A percentile compares a stretch with the other conserved stretches of the same genome.
phyloP scores from a whole-genome alignment of 164 flowering plant species.

The Umbellularia californica region DNA sequence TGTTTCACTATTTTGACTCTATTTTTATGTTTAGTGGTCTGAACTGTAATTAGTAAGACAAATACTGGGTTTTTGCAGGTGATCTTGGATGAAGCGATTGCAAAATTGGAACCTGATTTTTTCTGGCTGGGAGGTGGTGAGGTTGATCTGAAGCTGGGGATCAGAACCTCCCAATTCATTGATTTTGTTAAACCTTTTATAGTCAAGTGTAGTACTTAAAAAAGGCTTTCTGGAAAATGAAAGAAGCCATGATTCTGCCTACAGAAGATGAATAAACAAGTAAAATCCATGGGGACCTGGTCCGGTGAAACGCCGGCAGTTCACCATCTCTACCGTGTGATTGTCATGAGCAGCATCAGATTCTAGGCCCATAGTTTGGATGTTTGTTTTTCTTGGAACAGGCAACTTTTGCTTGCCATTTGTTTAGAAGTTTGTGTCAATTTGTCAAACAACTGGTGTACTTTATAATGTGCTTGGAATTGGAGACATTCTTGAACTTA shows the following conservation, averaged over 20 bases:
- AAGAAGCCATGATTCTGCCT: background rate
- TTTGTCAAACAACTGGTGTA: conserved; percentile 2
- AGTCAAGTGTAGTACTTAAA: conserved; percentile 50
- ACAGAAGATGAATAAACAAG: background rate
- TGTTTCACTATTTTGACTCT: no score
- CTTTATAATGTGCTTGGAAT: conserved; percentile 12
- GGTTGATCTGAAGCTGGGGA: conserved; percentile 78
- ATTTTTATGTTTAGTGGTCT: background rate
- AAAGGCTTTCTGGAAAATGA: background rate
- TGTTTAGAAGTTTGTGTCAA: background rate
- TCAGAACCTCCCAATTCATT: conserved; percentile 77
- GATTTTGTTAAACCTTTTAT: conserved; percentile 68
- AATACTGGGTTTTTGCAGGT: conserved; percentile 50
- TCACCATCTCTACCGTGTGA: background rate
- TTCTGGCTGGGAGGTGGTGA: conserved; percentile 99
- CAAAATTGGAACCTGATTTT: conserved; percentile 71
- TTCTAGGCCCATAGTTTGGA: conserved; percentile 8
- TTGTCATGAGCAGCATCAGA: conserved; percentile 4
- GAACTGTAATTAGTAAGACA: background rate
- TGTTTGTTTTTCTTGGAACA: conserved; percentile 14
- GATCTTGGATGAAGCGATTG: conserved; percentile 91
- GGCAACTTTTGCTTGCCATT: conserved; percentile 7
- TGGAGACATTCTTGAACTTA: conserved; percentile 24
- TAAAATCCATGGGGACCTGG: background rate
- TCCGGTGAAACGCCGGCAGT: conserved; percentile 2